Evolutionary conservation across 805 yeast genomes (phyloP).

Genomic region (Kodamaea neixiangensis): DNA sequence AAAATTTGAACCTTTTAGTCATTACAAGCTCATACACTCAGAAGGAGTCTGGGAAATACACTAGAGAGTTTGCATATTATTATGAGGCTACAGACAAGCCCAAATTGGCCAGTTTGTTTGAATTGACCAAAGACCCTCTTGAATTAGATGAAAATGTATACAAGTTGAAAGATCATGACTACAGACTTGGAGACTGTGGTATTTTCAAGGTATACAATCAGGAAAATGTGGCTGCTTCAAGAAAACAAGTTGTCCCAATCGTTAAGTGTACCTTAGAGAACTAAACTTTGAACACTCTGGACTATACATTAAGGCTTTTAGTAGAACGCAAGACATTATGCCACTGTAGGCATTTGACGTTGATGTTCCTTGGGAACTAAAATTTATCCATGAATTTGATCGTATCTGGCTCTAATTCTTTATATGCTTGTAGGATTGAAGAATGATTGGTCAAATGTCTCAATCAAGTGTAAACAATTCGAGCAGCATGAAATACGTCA

Average conservation of each 20-base stretch:
- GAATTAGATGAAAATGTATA: slow-evolving; percentile 29
- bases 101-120: slow-evolving; percentile 20
- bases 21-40: slow-evolving; percentile 43
- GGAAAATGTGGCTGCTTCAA: slow-evolving; percentile 58
- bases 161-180: slow-evolving; percentile 16
- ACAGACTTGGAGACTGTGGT: slow-evolving; percentile 13
- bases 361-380: too few relatives aligned
- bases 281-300: background rate
- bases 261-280: slow-evolving; percentile 35
- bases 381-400: too few relatives aligned
- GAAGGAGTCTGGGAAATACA: slow-evolving; percentile 30
- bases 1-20: slow-evolving; percentile 28
- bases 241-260: slow-evolving; percentile 85
- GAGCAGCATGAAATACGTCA: too few relatives aligned
- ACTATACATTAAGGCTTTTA: too few relatives aligned
- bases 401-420: too few relatives aligned
- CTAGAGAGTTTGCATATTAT: slow-evolving; percentile 37
- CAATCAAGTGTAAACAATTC: too few relatives aligned
- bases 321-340: too few relatives aligned
- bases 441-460: too few relatives aligned
- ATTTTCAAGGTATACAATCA: slow-evolving; percentile 43
- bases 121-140: slow-evolving; percentile 22
- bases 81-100: slow-evolving; percentile 15
- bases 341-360: too few relatives aligned
- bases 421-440: too few relatives aligned